Evolutionary conservation across 129 eudicot species (phyloP), one percentile per base, ranked within the genome.

Genomic region (Centella asiatica): DNA sequence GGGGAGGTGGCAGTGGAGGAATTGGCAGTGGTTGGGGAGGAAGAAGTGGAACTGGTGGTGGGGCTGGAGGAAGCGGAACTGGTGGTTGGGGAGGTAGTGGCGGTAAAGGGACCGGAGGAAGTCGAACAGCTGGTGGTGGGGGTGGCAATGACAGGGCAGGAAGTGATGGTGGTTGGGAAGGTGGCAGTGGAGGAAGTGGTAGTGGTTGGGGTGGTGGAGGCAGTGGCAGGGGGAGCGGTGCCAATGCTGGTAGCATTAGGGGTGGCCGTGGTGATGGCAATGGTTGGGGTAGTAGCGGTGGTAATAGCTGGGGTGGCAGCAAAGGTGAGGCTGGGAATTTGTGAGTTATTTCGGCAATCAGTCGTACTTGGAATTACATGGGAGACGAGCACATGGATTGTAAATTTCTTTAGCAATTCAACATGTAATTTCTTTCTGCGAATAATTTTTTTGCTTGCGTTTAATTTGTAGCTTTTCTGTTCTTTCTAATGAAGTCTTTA

Each of bases 121-220:
- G n/a, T n/a, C 4, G 4, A 2, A 32, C 3, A 7, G 84, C 50
- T 36, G 84, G 55, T 22, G 44, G 68, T 11, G 54, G 55, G 0
- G 45, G 20, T 4, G n/a, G 31, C 12, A 32, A 32, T 0, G 14
- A 8, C 13, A 4, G n/a, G 29, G 36, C 19, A 12, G 22, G 34
- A 2, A 53, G 36, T 1, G 20, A 72, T 1, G 55, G 80, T 57
- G 58, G 82, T 25, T 75, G 87, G 82, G 56, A 79, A 24, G 32
- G 14, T 20, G 1, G 17, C 3, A 3, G 26, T 50, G 31, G n/a
- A 0, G 71, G 75, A 3, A 56, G 74, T 51, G 77, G 29, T 5
- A 25, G 64, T 34, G 66, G 57, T 15, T 56, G 69, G 28, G 44
- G 63, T 37, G 33, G 47, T 5, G 60, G 6, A 0, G 20, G 4